Evolutionary conservation across 768 basidiomycete genomes (phyloP), one percentile per base, ranked within the genome.

Genomic region (Butyriboletus loyo): DNA sequence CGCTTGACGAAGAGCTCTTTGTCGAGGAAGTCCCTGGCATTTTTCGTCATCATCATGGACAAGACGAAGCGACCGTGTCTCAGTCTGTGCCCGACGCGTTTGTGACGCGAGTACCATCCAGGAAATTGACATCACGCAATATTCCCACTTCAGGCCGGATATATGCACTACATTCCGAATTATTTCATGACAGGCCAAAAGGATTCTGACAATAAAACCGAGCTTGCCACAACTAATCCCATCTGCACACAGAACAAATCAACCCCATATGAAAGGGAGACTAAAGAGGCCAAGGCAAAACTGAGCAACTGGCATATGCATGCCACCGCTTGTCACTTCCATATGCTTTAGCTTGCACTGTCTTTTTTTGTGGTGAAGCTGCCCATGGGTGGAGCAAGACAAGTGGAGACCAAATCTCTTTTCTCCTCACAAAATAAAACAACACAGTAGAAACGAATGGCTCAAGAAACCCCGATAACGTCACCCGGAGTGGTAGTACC

Each of bases 1-100:
- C 72, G 72, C 6, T 73, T 70, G 40, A 79, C 73, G 35, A 71
- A 71, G 27, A 79, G 62, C 35, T 80, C 76, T 49, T 80, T 79
- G 21, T 74, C 71, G 32, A 80, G 71, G 52, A 72, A 79, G 52
- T 79, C 74, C 30, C 57, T 63, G 15, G 70, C 67, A 50, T 53
- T 55, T 39, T 55, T 60, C 8, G 68, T 68, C 13, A 66, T 58
- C 69, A 66, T 70, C 46, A 46, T 52, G 58, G 58, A 22, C 22
- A n/a, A 46, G 51, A 21, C n/a, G 14, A 49, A 45, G 27, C 10
- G 5, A 8, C 7, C 8, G 36, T 13, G 19, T 32, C n/a, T n/a
- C n/a, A n/a, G n/a, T n/a, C 5, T 32, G 34, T 11, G 22, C n/a
- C 3, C 19, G 41, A 48, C 54, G 58, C 62, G 58, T 32, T 21